Evolutionary conservation across 2,329 filamentous ascomycete genomes (phyloP), one percentile per base, ranked within the genome.

Genomic region (Sarocladium strictum): DNA sequence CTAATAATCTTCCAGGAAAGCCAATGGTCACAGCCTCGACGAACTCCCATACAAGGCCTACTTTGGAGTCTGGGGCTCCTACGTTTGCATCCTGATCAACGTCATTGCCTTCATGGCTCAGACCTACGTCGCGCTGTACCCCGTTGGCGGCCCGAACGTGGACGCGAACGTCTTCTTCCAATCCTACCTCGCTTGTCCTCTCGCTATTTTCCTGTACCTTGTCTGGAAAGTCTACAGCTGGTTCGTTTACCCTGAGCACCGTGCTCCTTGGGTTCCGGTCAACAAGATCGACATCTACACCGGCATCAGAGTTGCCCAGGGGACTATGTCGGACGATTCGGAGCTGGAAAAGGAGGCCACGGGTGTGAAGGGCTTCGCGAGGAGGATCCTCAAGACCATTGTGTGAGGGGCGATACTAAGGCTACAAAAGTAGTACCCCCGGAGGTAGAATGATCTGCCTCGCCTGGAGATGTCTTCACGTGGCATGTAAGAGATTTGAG

Each of bases 31-130:
- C 67, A 77, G 73, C 9, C 65, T 86, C 6, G 81, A 86, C 52
- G 85, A 88, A 67, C 77, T 89, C n/a, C 81, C 85, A 1, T 89
- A 85, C 73, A 67, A 69, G 50, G 80, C 83, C 12, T 71, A 77
- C 55, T 76, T 78, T 54, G 86, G 86, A 59, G 72, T 87, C 12
- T 73, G 71, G 17, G 86, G 86, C 49, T 87, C 83, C 1, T 87
- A 74, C 65, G 53, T 87, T 26, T 85, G 86, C 29, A 72, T 88
- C 11, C 53, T 65, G 57, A 74, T 89, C 53, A 80, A 80, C 62
- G 58, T 76, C 27, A 59, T 86, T 41, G 78, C 80, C 19, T 66
- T 84, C 54, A 67, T 80, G 23, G 82, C 81, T 47, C 77, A 78
- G 67, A 72, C 86, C 6, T 76, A 69, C 61, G 72, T 61, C 35